Percentiles rank a stretch among this genome's conserved stretches.
These are phyloP conservation scores for Phialophora expanda DNA, from an alignment of 2,329 filamentous ascomycete genomes.

Conservation along the genomic window DNA sequence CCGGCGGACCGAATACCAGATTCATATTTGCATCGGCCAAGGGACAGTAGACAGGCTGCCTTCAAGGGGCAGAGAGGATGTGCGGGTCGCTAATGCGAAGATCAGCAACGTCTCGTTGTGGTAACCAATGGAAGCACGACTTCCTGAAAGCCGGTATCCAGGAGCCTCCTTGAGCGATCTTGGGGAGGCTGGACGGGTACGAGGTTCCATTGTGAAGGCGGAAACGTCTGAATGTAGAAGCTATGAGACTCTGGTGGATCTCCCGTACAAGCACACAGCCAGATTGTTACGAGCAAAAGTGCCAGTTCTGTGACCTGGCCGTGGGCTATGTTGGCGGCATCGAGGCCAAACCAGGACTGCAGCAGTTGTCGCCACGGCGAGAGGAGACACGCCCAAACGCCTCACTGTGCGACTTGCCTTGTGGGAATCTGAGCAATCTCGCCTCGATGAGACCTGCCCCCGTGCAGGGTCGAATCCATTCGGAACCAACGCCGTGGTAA, in stretches of 20 bases:
- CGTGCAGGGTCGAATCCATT: neutral
- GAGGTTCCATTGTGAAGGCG: neutral
- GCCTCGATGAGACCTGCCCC: neutral
- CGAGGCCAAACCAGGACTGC: neutral
- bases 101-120: neutral
- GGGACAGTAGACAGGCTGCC: neutral
- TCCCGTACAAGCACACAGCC: neutral
- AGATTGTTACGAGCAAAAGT: neutral
- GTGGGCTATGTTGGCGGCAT: neutral
- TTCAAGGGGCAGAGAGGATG: neutral
- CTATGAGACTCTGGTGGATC: neutral
- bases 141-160: neutral
- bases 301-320: neutral
- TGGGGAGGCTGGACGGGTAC: neutral
- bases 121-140: neutral
- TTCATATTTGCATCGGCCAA: neutral
- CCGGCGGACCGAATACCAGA: neutral
- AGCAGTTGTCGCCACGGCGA: neutral
- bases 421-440: constrained; percentile 1
- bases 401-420: neutral
- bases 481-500: neutral
- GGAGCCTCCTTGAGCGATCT: neutral
- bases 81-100: neutral
- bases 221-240: neutral
- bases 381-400: neutral